Evolutionary conservation across 257 asterid genomes (phyloP).

Genomic region (Rehmannia glutinosa): DNA sequence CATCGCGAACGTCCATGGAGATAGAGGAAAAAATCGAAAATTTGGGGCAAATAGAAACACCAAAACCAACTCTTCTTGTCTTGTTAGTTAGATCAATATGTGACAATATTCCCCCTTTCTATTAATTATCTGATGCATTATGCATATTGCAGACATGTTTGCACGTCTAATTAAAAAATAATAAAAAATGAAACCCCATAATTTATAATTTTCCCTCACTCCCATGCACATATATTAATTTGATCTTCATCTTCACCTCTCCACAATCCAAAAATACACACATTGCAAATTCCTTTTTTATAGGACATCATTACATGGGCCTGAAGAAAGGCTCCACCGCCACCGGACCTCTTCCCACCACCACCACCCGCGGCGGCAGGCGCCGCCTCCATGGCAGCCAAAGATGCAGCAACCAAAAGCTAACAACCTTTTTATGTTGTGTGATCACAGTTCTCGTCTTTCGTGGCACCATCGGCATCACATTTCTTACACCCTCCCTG

Average conservation of each 20-base stretch:
- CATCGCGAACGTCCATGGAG: too few relatives aligned
- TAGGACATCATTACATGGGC: constrained; percentile 18
- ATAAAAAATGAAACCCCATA: not conserved
- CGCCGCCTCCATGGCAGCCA: constrained; percentile 24
- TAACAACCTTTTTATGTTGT: constrained; percentile 33
- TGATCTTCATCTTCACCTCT: not conserved
- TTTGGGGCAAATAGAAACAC: too few relatives aligned
- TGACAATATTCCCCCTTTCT: too few relatives aligned
- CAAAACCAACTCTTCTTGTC: too few relatives aligned
- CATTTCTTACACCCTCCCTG: constrained; percentile 20
- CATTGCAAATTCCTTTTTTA: not conserved
- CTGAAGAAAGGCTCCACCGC: constrained; percentile 27
- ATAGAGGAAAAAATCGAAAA: too few relatives aligned
- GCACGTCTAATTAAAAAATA: constrained; percentile 1
- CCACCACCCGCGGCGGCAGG: constrained; percentile 23
- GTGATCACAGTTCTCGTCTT: constrained; percentile 42
- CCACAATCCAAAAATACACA: not conserved
- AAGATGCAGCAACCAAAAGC: constrained; percentile 24
- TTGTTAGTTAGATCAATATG: too few relatives aligned
- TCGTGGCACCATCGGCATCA: constrained; percentile 43
- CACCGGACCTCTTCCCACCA: constrained; percentile 26
- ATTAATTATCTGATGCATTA: too few relatives aligned
- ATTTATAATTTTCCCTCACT: not conserved
- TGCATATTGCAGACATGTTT: constrained; percentile 10
- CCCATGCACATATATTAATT: constrained; percentile 1